Conservation (phyloP, 2,329 filamentous ascomycete genomes). For the Aspergillus novoparasiticus region DNA sequence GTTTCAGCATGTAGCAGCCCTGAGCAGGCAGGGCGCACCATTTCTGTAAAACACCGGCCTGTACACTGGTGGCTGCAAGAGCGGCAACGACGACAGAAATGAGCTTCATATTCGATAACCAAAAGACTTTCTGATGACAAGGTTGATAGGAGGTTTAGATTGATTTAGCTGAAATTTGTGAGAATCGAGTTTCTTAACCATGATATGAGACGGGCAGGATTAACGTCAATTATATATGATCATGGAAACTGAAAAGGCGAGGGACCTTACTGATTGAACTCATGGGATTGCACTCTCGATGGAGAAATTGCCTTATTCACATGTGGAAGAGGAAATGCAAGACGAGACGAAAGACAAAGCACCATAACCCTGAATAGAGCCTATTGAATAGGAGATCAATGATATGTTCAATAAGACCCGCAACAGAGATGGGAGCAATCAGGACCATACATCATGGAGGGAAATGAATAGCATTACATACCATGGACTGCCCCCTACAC, state of each 20-base stretch:
- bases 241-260: too few relatives aligned
- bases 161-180: neutral
- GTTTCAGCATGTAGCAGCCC: slow-evolving; percentile 33
- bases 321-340: slow-evolving; percentile 2
- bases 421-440: neutral
- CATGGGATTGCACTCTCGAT: slow-evolving; percentile 1
- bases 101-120: slow-evolving; percentile 50
- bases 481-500: too few relatives aligned
- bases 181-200: neutral
- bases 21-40: slow-evolving; percentile 35
- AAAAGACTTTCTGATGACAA: neutral
- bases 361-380: neutral
- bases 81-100: slow-evolving; percentile 45
- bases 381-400: neutral
- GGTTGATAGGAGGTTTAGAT: neutral
- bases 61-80: slow-evolving; percentile 41
- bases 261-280: neutral
- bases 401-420: slow-evolving; percentile 8
- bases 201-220: neutral
- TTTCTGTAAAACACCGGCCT: slow-evolving; percentile 32
- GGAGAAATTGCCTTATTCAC: slow-evolving; percentile 11
- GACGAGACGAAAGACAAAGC: neutral
- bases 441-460: neutral
- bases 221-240: slow-evolving; percentile 9
- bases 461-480: neutral